These are phyloP conservation scores for Discostella stelligeroides DNA, from an alignment of 108 stramenopile species.

Conservation along the genomic window DNA sequence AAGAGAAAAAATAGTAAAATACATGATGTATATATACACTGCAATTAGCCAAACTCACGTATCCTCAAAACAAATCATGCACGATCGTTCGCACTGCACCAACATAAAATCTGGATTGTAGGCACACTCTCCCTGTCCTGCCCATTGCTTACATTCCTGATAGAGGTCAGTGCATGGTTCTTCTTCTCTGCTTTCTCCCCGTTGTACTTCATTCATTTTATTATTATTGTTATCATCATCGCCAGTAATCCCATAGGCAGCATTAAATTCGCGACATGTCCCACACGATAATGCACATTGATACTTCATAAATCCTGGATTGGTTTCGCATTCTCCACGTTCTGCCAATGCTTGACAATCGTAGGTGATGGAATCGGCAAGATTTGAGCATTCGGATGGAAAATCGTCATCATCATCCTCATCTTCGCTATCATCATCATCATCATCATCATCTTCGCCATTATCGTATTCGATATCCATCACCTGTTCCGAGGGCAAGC, in stretches of 20 bases:
- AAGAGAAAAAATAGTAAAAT: neutral
- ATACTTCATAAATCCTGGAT: constrained; percentile 51
- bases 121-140: constrained; percentile 35
- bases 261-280: constrained; percentile 10
- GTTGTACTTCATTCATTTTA: neutral
- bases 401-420: neutral
- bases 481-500: too few relatives aligned
- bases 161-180: constrained; percentile 31
- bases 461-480: neutral
- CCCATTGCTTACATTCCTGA: constrained; percentile 25
- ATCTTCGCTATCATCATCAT: constrained; percentile 11
- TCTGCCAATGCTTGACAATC: constrained; percentile 40
- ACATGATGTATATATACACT: too few relatives aligned
- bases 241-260: neutral
- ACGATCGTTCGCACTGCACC: constrained; percentile 28
- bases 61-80: constrained; percentile 39
- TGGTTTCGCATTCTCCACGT: constrained; percentile 43
- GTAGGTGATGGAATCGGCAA: constrained; percentile 20
- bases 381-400: constrained; percentile 2
- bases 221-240: neutral
- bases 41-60: constrained; percentile 20
- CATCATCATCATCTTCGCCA: too few relatives aligned
- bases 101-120: constrained; percentile 51
- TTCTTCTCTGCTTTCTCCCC: neutral
- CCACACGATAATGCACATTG: constrained; percentile 25